Conservation (phyloP, 495 filamentous ascomycete genomes). For the Cairneyella variabilis region DNA sequence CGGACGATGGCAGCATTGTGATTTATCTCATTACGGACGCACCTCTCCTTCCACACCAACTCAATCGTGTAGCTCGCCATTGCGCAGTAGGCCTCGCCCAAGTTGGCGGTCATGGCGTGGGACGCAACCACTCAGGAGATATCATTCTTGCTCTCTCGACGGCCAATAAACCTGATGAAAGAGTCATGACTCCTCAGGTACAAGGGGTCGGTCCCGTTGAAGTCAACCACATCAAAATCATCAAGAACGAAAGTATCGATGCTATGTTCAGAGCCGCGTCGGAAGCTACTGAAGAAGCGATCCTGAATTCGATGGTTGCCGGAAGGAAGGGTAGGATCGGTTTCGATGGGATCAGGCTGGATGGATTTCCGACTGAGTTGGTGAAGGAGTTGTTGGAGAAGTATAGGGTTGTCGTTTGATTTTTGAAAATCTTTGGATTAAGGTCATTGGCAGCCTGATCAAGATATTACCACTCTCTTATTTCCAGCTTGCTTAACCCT, state of each 20-base stretch:
- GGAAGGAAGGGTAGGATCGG: conserved; percentile 21
- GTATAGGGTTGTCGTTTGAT: conserved; percentile 5
- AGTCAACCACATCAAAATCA: conserved; percentile 19
- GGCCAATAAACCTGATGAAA: conserved; percentile 19
- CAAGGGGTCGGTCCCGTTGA: conserved; percentile 13
- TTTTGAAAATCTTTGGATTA: too few species aligned
- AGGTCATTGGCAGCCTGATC: too few species aligned
- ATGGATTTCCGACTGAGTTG: conserved; percentile 15
- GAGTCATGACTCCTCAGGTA: conserved; percentile 8
- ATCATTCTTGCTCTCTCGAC: conserved; percentile 28
- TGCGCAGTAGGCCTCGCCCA: conserved; percentile 22
- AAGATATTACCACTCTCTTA: too few species aligned
- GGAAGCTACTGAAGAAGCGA: conserved; percentile 28
- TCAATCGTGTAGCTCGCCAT: conserved; percentile 24
- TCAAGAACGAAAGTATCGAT: conserved; percentile 27
- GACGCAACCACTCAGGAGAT: conserved; percentile 25
- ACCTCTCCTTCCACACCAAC: conserved; percentile 27
- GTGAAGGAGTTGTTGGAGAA: conserved; percentile 2
- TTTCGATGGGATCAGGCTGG: conserved; percentile 7
- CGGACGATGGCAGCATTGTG: conserved; percentile 28
- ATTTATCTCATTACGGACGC: conserved; percentile 25
- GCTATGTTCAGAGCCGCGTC: conserved; percentile 23
- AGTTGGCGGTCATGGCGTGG: conserved; percentile 25
- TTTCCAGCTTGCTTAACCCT: too few species aligned
- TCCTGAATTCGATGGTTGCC: conserved; percentile 25